Conservation (phyloP, 176 grass and related monocot species). For the Areca catechu region DNA sequence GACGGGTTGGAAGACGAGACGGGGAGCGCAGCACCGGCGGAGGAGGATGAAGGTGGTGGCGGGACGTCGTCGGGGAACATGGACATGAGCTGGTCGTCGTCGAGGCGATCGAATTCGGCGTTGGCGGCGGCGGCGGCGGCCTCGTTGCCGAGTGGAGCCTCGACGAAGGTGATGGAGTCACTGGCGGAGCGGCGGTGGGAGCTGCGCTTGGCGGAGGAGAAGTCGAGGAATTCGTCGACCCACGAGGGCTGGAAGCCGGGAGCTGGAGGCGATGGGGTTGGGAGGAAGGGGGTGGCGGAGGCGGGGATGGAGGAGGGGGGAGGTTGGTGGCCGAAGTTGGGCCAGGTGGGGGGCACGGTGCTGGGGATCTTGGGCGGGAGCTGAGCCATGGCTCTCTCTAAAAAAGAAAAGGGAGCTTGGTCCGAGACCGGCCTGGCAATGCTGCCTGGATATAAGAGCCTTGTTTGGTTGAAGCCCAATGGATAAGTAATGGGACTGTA, state of each 20-base stretch:
- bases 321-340: too few species aligned
- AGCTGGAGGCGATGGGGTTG: too few species aligned
- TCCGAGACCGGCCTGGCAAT: too few species aligned
- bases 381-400: not conserved
- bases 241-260: not conserved
- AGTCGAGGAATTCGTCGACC: conserved; percentile 22
- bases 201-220: conserved; percentile 16
- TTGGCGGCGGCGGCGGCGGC: not conserved
- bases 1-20: too few species aligned
- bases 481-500: too few species aligned
- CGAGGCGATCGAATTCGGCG: conserved; percentile 9
- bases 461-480: too few species aligned
- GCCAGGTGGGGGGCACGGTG: not conserved
- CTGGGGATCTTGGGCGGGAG: conserved; percentile 1
- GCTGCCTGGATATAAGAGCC: too few species aligned
- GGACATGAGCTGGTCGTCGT: conserved; percentile 11
- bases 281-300: not conserved
- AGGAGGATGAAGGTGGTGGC: too few species aligned
- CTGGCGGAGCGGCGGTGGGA: conserved; percentile 13
- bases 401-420: too few species aligned
- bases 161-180: conserved; percentile 13
- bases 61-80: conserved; percentile 5
- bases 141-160: too few species aligned
- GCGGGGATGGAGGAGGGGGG: not conserved
- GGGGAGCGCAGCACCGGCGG: too few species aligned